Evolutionary conservation across 176 grass and related monocot species (phyloP), one percentile per base, ranked within the genome.

Genomic region (Aegilops speltoides): DNA sequence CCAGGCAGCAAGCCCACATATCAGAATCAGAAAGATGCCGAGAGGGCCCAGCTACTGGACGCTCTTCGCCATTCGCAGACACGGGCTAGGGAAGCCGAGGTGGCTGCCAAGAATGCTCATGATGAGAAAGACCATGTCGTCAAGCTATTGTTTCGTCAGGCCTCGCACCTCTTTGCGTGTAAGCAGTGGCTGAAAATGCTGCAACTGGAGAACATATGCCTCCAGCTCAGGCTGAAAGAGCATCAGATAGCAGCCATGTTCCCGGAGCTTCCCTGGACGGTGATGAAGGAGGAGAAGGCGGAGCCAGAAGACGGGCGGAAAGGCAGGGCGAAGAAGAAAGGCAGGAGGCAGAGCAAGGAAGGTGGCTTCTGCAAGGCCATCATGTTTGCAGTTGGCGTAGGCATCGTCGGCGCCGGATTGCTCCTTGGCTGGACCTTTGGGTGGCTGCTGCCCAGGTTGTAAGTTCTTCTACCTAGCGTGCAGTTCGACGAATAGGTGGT

Each of bases 111-210:
- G 82, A 91, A 91, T 81, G 93, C 97, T 5, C 84, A 82, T 29
- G 78, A 91, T 10, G 97, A 99, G 79, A 99, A 99, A 85, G 94
- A 99, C 17, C 90, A 99, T 56, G 87, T 96, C 16, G 73, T 99
- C 70, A 96, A 93, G 73, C 85, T 99, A n/a, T 65, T 96, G 14
- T 93, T 99, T 66, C 91, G 92, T 17, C 92, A 94, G 83, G 94
- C 97, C 2, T 99, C 97, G 0, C 92, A 99, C 45, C 92, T 99
- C 6, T 96, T 96, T 41, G 97, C 94, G 3, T 96, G 59, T 87
- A 99, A 94, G 85, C 97, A 99, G 19, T 99, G 94, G 97, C 46
- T 99, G 37, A 91, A 91, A 84, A 90, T 96, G 83, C 68, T 99
- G 82, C 97, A 99, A 19, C 68, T 94, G 64, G 97, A 99, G 74